Percentiles rank a stretch among this genome's conserved stretches.
Conservation (phyloP, 352 stramenopile species). For the Plasmopara viticola region DNA sequence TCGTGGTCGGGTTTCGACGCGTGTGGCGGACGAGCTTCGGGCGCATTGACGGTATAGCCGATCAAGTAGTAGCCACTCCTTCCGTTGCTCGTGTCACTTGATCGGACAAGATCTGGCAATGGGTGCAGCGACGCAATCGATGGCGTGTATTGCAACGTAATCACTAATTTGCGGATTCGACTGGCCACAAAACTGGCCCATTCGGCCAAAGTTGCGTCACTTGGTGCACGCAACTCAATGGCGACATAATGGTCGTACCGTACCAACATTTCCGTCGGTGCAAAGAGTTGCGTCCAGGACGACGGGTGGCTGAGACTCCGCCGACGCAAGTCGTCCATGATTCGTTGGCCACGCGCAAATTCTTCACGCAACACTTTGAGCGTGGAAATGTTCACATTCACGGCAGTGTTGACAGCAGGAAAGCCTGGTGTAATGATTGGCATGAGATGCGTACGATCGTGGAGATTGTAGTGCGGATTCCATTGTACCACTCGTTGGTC, state of each 20-base stretch:
- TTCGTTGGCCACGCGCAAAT: conserved; percentile 59
- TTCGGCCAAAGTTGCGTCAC: conserved; percentile 51
- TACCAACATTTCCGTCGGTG: conserved; percentile 68
- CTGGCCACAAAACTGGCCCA: conserved; percentile 77
- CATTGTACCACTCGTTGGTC: conserved; percentile 46
- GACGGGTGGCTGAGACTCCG: conserved; percentile 58
- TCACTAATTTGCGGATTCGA: conserved; percentile 77
- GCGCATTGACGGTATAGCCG: conserved; percentile 44
- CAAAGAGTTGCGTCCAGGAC: conserved; percentile 73
- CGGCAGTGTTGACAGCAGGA: conserved; percentile 73
- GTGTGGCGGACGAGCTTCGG: background rate
- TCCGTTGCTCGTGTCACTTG: conserved; percentile 4
- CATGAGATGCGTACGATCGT: conserved; percentile 80
- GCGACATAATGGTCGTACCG: conserved; percentile 81
- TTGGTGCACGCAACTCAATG: conserved; percentile 48
- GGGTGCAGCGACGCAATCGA: conserved; percentile 61
- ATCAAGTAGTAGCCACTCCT: conserved; percentile 63
- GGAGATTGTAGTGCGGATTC: conserved; percentile 64
- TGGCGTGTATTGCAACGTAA: conserved; percentile 67
- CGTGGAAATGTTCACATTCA: conserved; percentile 80
- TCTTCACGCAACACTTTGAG: conserved; percentile 69
- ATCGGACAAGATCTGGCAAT: conserved; percentile 54
- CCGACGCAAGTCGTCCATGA: conserved; percentile 66
- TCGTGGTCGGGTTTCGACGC: conserved; percentile 8
- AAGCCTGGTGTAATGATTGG: conserved; percentile 84